phyloP scores from a whole-genome alignment of 1,139 yeast species.

The Hemisphaericaspora lyxosophila region DNA sequence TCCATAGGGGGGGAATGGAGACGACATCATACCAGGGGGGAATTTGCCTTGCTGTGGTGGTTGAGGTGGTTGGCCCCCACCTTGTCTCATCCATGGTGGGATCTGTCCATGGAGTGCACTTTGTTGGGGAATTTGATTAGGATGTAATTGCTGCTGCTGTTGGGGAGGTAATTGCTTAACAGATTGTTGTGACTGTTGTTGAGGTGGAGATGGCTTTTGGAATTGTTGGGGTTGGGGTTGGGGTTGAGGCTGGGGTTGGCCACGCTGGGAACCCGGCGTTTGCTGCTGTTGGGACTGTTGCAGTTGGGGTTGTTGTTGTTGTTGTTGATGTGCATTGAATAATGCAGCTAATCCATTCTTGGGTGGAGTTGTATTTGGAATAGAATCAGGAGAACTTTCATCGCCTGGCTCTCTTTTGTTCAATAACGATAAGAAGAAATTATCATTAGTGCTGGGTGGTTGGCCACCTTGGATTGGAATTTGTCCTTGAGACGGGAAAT shows the following conservation, averaged over 20 bases:
- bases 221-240: conserved; percentile 16
- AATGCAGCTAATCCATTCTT: conserved; percentile 9
- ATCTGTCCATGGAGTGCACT: conserved; percentile 12
- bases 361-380: conserved; percentile 13
- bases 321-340: conserved; percentile 3
- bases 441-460: conserved; percentile 34
- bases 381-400: conserved; percentile 3
- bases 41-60: conserved; percentile 18
- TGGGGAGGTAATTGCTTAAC: conserved; percentile 12
- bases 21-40: conserved; percentile 16
- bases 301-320: conserved; percentile 6
- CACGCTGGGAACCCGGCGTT: conserved; percentile 15
- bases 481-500: conserved; percentile 8
- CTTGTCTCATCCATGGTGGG: conserved; percentile 31
- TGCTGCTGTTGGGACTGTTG: conserved; percentile 6
- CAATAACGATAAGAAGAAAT: conserved; percentile 55
- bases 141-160: conserved; percentile 8
- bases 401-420: conserved; percentile 29
- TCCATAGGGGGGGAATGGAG: conserved; percentile 10
- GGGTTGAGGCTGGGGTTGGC: conserved; percentile 6
- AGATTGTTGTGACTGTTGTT: conserved; percentile 8
- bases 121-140: conserved; percentile 16
- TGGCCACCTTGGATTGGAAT: conserved; percentile 4
- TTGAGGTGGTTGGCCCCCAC: conserved; percentile 5
- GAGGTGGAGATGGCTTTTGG: conserved; percentile 5